Evolutionary conservation across 305 asterid species (phyloP), one percentile per base, ranked within the genome.

Genomic region (Petunia hybrid): DNA sequence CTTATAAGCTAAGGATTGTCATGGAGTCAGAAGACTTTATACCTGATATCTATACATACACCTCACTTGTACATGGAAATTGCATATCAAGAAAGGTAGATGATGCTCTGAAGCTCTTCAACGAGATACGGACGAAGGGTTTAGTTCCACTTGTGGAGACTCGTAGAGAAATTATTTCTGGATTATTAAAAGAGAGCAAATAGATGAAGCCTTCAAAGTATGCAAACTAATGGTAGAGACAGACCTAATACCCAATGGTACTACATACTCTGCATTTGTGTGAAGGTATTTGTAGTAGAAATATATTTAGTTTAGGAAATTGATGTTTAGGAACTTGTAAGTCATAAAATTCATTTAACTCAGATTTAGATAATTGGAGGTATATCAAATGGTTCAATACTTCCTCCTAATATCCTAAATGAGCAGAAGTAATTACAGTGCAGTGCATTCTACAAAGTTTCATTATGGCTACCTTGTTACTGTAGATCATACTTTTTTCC

Each of bases 221-320:
- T 95, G 84, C 62, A 95, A 92, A 45, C 93, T 91, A 89, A 95
- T 95, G 99, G 90, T 83, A 82, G 92, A 80, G 83, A 90, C 87
- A 39, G 98, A 97, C 57, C 67, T 94, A 12, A 81, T 48, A 7
- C 99, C 99, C 10, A 97, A 92, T 82, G 96, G 93, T 80, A 75
- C 80, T 0, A 91, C 92, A 4, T 95, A 91, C 84, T 82, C 92
- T 88, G 86, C 90, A 48, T 97, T 95, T 56, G 98, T 95, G 45
- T 95, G 97, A 71, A 92, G 97, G n/a, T 85, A 96, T 95, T 60
- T 94, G 92, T 84, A 87, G 85, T 40, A 56, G 60, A 41, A 1
- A 3, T 56, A n/a, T 39, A 8, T 41, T 31, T 38, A 56, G 80
- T 51, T 51, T 68, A 68, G 56, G 76, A 0, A 43, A n/a, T n/a